phyloP scores from a whole-genome alignment of 2,329 filamentous ascomycete genomes.

The Zalaria obscura region DNA sequence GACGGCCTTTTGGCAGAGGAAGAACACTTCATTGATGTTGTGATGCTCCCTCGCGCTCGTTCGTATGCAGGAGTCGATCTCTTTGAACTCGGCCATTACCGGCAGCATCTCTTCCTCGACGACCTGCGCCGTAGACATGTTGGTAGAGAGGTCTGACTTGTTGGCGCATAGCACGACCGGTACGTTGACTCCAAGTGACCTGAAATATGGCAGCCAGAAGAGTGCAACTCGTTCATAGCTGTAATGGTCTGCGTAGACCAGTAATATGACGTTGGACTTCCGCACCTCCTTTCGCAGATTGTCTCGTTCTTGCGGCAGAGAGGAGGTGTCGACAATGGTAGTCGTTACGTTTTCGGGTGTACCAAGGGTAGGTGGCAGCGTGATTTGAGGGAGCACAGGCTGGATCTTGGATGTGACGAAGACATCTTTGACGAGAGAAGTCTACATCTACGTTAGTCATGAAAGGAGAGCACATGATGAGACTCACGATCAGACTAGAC shows the following conservation, averaged over 20 bases:
- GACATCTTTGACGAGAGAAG: conserved; percentile 90
- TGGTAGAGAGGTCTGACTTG: conserved; percentile 76
- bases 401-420: conserved; percentile 96
- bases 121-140: conserved; percentile 66
- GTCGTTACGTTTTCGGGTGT: conserved; percentile 96
- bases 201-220: conserved; percentile 98
- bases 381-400: conserved; percentile 84
- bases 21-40: conserved; percentile 91
- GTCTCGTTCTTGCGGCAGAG: conserved; percentile 81
- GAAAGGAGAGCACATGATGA: neutral
- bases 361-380: conserved; percentile 80
- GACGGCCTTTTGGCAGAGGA: conserved; percentile 94
- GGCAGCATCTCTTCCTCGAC: conserved; percentile 96
- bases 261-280: conserved; percentile 90
- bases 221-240: conserved; percentile 94
- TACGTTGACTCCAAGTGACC: conserved; percentile 94
- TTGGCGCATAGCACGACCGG: conserved; percentile 94
- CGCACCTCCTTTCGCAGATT: conserved; percentile 86
- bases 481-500: conserved; percentile 44
- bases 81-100: conserved; percentile 96
- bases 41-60: conserved; percentile 83
- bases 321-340: conserved; percentile 93
- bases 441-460: conserved; percentile 22
- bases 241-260: conserved; percentile 97
- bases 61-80: conserved; percentile 95